phyloP scores from a whole-genome alignment of 148 eudicot genomes.

The Rhododendron ovatum region DNA sequence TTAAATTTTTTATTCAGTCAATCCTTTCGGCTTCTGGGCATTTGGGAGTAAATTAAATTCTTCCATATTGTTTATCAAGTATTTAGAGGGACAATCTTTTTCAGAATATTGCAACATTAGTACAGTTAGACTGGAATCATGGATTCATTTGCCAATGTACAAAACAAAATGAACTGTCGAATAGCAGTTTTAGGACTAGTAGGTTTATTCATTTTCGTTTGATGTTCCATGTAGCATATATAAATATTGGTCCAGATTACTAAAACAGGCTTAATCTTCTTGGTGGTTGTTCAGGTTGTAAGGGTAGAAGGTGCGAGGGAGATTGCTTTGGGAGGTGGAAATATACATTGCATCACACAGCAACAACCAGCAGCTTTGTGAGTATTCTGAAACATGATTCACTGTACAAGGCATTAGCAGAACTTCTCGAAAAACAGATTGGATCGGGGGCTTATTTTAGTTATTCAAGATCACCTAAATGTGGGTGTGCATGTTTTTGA shows the following conservation, averaged over 20 bases:
- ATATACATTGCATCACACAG: constrained; percentile 89
- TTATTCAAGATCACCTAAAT: neutral
- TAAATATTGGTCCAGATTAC: neutral
- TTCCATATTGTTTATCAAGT: no score
- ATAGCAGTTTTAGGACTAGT: neutral
- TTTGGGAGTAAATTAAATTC: neutral
- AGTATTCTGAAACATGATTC: constrained; percentile 2
- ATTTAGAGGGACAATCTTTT: neutral
- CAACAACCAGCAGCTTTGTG: constrained; percentile 58
- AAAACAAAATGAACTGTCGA: neutral
- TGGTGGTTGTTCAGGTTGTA: constrained; percentile 45
- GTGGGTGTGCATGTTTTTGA: neutral
- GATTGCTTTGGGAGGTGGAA: constrained; percentile 84
- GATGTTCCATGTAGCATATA: neutral
- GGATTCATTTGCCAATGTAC: neutral
- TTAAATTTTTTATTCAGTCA: neutral
- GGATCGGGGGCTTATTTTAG: neutral
- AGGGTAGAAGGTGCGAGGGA: constrained; percentile 83
- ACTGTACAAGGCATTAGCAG: neutral
- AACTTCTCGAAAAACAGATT: neutral
- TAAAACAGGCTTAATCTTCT: neutral
- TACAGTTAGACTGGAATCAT: neutral
- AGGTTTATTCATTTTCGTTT: neutral
- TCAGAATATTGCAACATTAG: neutral
- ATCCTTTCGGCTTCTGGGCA: neutral